Evolutionary conservation across 352 stramenopile genomes (phyloP).

Genomic region (Phytophthora ohioensis): DNA sequence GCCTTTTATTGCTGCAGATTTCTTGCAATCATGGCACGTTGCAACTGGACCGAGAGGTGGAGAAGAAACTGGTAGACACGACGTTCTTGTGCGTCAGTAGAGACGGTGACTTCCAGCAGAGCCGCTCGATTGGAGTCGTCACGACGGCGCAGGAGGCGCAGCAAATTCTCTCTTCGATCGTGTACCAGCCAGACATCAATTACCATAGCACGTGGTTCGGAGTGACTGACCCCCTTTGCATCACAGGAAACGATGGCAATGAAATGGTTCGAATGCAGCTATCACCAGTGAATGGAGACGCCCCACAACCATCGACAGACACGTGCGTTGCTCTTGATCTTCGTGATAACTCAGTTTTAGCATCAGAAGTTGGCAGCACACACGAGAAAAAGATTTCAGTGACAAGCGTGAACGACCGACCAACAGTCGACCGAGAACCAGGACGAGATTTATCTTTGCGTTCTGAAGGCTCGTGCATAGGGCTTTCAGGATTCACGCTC

Average conservation of each 20-base stretch:
- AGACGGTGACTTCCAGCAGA: not conserved
- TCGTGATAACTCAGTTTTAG: not conserved
- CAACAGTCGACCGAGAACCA: slow-evolving; percentile 9
- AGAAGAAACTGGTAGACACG: slow-evolving; percentile 30
- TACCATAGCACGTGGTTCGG: slow-evolving; percentile 33
- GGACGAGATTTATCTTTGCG: slow-evolving; percentile 5
- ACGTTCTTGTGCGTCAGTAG: slow-evolving; percentile 23
- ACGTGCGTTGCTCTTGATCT: slow-evolving; percentile 13
- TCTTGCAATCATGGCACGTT: slow-evolving; percentile 35
- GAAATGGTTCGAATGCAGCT: slow-evolving; percentile 35
- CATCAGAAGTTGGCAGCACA: slow-evolving; percentile 4
- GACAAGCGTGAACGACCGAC: slow-evolving; percentile 31
- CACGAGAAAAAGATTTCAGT: slow-evolving; percentile 37
- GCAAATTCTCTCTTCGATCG: slow-evolving; percentile 37
- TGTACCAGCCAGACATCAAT: slow-evolving; percentile 33
- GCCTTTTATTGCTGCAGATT: slow-evolving; percentile 23
- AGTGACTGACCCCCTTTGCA: slow-evolving; percentile 17
- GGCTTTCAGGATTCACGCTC: slow-evolving; percentile 24
- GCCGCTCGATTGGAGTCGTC: slow-evolving; percentile 21
- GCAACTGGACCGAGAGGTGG: slow-evolving; percentile 15
- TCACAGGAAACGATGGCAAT: slow-evolving; percentile 3
- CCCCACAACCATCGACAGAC: not conserved
- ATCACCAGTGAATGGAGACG: not conserved
- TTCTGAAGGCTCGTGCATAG: slow-evolving; percentile 13
- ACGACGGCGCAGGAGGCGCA: slow-evolving; percentile 42